Evolutionary conservation across 2,329 filamentous ascomycete genomes (phyloP).

Genomic region (Fusarium brevicatenulatum): DNA sequence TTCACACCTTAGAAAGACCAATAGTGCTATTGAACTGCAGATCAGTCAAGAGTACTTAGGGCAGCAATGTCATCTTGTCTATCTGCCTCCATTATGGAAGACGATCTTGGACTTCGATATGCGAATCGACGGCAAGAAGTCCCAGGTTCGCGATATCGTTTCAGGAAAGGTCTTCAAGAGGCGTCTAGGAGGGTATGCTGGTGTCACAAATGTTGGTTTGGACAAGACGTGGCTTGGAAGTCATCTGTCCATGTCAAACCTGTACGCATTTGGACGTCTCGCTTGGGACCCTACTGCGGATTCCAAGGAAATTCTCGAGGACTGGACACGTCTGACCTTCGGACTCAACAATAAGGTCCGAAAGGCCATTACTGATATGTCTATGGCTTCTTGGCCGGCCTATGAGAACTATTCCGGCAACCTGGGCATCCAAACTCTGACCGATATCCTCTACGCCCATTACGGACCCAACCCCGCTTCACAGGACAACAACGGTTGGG

Average conservation of each 20-base stretch:
- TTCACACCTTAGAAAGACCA: constrained; percentile 57
- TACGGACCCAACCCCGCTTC: constrained; percentile 73
- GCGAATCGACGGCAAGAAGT: constrained; percentile 65
- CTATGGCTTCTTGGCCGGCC: constrained; percentile 74
- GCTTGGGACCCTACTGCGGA: constrained; percentile 70
- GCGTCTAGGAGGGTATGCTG: constrained; percentile 69
- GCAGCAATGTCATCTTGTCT: constrained; percentile 75
- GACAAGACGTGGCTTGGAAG: constrained; percentile 76
- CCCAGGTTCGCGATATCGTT: constrained; percentile 68
- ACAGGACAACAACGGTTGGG: constrained; percentile 75
- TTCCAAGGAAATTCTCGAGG: constrained; percentile 59
- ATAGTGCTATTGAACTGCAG: constrained; percentile 70
- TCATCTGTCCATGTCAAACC: constrained; percentile 75
- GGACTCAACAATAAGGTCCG: constrained; percentile 64
- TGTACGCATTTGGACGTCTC: constrained; percentile 74
- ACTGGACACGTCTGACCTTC: constrained; percentile 77
- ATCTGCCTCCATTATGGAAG: constrained; percentile 75
- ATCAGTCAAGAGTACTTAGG: constrained; percentile 77
- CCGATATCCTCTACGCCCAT: constrained; percentile 72
- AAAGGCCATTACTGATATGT: constrained; percentile 69
- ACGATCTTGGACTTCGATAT: constrained; percentile 74
- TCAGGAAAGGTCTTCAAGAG: constrained; percentile 68
- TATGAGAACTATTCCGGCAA: constrained; percentile 79
- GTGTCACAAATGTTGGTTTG: constrained; percentile 73
- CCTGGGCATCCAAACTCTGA: constrained; percentile 74